Conservation (phyloP, 768 basidiomycete species). For the Xerocomellus intermedius region DNA sequence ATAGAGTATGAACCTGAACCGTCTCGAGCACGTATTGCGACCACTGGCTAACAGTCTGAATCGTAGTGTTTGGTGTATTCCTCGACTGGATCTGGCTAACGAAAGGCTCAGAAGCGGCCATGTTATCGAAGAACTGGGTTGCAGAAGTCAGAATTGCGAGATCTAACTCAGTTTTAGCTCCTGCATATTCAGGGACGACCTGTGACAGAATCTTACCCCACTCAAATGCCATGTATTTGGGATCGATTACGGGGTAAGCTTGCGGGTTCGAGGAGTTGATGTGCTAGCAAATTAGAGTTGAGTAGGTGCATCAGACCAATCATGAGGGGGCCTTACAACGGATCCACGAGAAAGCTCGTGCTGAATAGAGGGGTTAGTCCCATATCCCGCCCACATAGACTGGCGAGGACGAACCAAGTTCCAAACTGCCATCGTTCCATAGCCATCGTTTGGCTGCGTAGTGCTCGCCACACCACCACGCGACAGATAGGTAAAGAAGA, state of each 20-base stretch:
- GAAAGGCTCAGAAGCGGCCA: background rate
- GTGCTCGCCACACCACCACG: background rate
- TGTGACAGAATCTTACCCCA: background rate
- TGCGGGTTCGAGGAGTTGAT: background rate
- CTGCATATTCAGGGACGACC: no score
- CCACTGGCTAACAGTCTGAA: background rate
- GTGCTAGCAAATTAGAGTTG: background rate
- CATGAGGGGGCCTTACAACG: background rate
- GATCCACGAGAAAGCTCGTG: background rate
- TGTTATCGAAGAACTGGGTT: background rate
- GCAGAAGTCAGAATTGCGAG: background rate
- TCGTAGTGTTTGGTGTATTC: background rate
- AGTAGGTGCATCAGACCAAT: background rate
- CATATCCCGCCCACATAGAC: background rate
- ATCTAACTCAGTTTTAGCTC: background rate
- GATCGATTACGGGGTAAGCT: conserved; percentile 2
- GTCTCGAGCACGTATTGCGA: background rate
- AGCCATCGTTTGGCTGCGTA: background rate
- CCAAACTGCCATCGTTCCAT: background rate
- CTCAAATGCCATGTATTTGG: background rate
- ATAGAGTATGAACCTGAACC: background rate
- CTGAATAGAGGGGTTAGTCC: background rate
- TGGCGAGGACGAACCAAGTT: background rate
- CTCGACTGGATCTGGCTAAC: background rate
- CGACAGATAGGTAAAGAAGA: background rate